Percentiles rank a stretch among this genome's conserved stretches.
Conservation (phyloP, 2,329 filamentous ascomycete genomes). For the Endothia cerciana region DNA sequence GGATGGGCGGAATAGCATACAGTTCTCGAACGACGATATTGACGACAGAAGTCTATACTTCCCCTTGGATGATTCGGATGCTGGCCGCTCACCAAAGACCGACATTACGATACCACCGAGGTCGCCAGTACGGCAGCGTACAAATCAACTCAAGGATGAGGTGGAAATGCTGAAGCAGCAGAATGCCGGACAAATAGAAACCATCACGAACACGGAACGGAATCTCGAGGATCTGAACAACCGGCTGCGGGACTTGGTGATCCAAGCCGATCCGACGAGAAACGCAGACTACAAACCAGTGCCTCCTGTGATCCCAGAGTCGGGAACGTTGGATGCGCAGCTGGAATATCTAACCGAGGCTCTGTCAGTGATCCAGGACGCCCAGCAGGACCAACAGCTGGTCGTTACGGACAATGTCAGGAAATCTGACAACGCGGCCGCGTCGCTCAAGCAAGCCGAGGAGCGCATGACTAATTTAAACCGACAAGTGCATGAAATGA, state of each 20-base stretch:
- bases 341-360: constrained; percentile 73
- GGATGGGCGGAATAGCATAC: constrained; percentile 62
- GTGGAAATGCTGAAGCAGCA: constrained; percentile 43
- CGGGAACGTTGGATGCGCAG: constrained; percentile 57
- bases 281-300: constrained; percentile 51
- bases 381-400: constrained; percentile 49
- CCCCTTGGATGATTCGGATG: constrained; percentile 68
- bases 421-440: constrained; percentile 32
- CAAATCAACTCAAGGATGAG: constrained; percentile 52
- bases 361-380: constrained; percentile 62
- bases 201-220: constrained; percentile 64
- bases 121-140: constrained; percentile 59
- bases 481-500: constrained; percentile 62
- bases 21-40: constrained; percentile 63
- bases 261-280: constrained; percentile 56
- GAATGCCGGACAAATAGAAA: constrained; percentile 46
- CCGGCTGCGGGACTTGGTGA: constrained; percentile 25
- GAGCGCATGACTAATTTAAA: constrained; percentile 66
- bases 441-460: constrained; percentile 48
- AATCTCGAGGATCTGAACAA: constrained; percentile 70
- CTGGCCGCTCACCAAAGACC: constrained; percentile 44
- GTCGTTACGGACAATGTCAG: constrained; percentile 33
- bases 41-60: constrained; percentile 78
- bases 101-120: constrained; percentile 62
- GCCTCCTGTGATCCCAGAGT: constrained; percentile 44